Evolutionary conservation across 2,329 filamentous ascomycete genomes (phyloP).

Genomic region (Microsporum canis): DNA sequence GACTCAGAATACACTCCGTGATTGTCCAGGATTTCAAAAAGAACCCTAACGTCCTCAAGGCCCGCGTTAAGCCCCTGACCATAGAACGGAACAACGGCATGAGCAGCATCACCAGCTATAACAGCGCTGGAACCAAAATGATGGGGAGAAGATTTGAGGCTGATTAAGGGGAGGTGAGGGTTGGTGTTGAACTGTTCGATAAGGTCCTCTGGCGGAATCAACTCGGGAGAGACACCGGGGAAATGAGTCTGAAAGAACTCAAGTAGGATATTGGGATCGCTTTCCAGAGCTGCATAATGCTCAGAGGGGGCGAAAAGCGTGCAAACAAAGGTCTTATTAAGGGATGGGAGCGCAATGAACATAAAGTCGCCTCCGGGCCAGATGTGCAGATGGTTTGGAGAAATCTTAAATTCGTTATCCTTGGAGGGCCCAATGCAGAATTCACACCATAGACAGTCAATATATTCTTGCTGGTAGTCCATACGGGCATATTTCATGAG

Average conservation of each 20-base stretch:
- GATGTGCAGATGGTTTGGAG: conserved; percentile 89
- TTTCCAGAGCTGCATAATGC: conserved; percentile 58
- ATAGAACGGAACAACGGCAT: conserved; percentile 98
- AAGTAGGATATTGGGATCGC: conserved; percentile 55
- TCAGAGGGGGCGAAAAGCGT: conserved; percentile 75
- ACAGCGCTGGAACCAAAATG: conserved; percentile 67
- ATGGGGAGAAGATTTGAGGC: conserved; percentile 83
- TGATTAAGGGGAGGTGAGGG: conserved; percentile 85
- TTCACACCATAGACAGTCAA: conserved; percentile 95
- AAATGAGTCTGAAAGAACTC: conserved; percentile 79
- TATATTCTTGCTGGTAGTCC: conserved; percentile 88
- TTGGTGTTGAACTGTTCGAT: conserved; percentile 65
- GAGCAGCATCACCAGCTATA: conserved; percentile 84
- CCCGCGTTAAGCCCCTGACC: conserved; percentile 97
- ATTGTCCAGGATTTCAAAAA: conserved; percentile 72
- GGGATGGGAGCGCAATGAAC: conserved; percentile 92
- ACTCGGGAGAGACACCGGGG: conserved; percentile 60
- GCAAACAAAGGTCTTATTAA: conserved; percentile 87
- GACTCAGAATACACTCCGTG: conserved; percentile 42
- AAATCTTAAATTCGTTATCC: conserved; percentile 58
- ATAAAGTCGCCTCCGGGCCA: conserved; percentile 92
- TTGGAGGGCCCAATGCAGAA: conserved; percentile 60
- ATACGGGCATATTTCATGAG: conserved; percentile 91
- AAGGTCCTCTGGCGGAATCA: conserved; percentile 53
- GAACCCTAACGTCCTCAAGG: conserved; percentile 79